Conservation (phyloP, 129 eudicot species). For the Flaveria sonorensis region DNA sequence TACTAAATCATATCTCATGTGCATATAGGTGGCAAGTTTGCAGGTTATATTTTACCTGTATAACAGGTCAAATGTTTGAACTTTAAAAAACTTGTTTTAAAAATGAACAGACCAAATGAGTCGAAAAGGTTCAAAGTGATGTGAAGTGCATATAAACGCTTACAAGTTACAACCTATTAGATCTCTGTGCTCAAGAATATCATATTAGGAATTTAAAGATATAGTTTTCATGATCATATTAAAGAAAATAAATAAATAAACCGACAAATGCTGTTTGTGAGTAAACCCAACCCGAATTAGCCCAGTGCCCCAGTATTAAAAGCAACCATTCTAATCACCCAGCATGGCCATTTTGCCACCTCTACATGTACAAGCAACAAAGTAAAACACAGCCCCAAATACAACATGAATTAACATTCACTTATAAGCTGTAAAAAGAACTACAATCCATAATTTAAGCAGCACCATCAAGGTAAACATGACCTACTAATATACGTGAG, state of each 20-base stretch:
- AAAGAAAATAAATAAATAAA: not conserved
- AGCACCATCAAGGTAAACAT: slow-evolving; percentile 10
- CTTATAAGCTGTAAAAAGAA: not conserved
- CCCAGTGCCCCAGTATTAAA: no score
- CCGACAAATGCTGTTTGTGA: not conserved
- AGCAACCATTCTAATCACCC: not conserved
- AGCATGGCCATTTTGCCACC: not conserved
- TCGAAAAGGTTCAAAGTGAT: not conserved
- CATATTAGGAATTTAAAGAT: not conserved
- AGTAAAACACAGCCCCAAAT: not conserved
- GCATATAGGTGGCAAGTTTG: not conserved
- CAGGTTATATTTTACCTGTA: not conserved
- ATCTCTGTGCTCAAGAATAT: not conserved
- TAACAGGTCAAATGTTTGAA: not conserved
- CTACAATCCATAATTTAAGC: not conserved
- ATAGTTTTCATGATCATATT: not conserved
- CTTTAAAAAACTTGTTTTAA: not conserved
- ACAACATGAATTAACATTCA: not conserved
- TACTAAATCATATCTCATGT: slow-evolving; percentile 15
- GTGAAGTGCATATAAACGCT: not conserved
- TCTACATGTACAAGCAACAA: not conserved
- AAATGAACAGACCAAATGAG: not conserved
- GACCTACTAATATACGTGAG: not conserved
- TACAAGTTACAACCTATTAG: slow-evolving; percentile 1
- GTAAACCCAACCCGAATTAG: not conserved